These are phyloP conservation scores for Chlorencoelia australis DNA, from an alignment of 2,329 filamentous ascomycete genomes.

Conservation along the genomic window DNA sequence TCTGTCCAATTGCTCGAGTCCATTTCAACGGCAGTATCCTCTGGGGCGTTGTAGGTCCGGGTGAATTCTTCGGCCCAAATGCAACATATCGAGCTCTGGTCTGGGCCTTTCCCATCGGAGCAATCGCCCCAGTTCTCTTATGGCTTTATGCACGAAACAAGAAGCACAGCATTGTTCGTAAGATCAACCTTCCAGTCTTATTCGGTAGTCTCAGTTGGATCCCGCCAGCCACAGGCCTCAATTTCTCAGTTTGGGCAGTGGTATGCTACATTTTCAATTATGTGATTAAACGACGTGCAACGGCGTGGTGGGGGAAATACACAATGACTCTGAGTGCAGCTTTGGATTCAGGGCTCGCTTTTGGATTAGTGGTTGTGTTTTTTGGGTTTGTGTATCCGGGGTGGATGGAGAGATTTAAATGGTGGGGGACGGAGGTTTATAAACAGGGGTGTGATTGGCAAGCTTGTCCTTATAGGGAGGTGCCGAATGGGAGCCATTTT, in stretches of 20 bases:
- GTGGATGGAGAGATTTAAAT: conserved; percentile 60
- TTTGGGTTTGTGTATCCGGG: conserved; percentile 80
- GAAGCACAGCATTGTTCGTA: conserved; percentile 55
- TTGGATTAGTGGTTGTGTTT: conserved; percentile 75
- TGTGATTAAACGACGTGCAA: conserved; percentile 56
- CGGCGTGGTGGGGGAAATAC: conserved; percentile 82
- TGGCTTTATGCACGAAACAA: conserved; percentile 59
- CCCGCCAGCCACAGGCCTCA: conserved; percentile 74
- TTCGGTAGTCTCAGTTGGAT: conserved; percentile 82
- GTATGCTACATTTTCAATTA: conserved; percentile 83
- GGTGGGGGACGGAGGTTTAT: conserved; percentile 86
- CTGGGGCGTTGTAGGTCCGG: conserved; percentile 79
- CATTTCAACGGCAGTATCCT: conserved; percentile 87
- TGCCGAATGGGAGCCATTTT: conserved; percentile 55
- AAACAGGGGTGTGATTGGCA: conserved; percentile 80
- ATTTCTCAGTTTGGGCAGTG: conserved; percentile 79
- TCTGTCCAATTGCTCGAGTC: conserved; percentile 75
- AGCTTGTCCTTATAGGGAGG: conserved; percentile 59
- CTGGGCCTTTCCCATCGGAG: conserved; percentile 74
- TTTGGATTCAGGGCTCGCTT: conserved; percentile 71
- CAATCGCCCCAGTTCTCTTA: conserved; percentile 61
- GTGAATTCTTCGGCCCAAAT: conserved; percentile 68
- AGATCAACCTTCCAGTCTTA: conserved; percentile 72
- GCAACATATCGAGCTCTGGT: conserved; percentile 68
- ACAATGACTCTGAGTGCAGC: conserved; percentile 82